Conservation (phyloP, 1,284 basidiomycete genomes). For the Wolfiporia cocos region DNA sequence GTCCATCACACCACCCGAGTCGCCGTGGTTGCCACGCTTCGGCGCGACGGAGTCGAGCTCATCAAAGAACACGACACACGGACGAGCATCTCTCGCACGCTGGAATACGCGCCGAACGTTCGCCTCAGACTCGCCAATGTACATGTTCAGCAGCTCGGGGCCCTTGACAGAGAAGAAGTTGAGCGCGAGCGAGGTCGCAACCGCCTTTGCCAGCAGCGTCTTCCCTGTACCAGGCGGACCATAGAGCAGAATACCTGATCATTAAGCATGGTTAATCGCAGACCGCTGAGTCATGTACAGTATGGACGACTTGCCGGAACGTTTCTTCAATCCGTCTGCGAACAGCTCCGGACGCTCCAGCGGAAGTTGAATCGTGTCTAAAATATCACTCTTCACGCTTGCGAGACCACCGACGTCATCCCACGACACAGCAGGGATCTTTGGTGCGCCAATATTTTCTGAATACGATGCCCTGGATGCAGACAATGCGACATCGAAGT, state of each 20-base stretch:
- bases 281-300: not conserved
- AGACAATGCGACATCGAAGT: conserved; percentile 74
- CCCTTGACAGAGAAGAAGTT: conserved; percentile 98
- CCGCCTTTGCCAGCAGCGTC: conserved; percentile 89
- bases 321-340: conserved; percentile 88
- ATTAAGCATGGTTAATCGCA: not conserved
- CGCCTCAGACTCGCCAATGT: conserved; percentile 97
- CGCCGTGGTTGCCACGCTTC: conserved; percentile 91
- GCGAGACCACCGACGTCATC: conserved; percentile 95
- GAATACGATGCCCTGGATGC: conserved; percentile 80
- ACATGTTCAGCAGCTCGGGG: conserved; percentile 95
- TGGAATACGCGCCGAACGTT: conserved; percentile 93
- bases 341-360: conserved; percentile 95
- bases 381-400: conserved; percentile 86
- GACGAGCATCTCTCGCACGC: conserved; percentile 83
- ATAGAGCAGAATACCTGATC: conserved; percentile 78
- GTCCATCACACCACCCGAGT: conserved; percentile 97
- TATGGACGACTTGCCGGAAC: conserved; percentile 62
- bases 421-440: conserved; percentile 96
- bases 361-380: conserved; percentile 96
- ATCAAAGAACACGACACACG: conserved; percentile 97
- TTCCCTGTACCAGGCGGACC: conserved; percentile 97
- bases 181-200: conserved; percentile 88
- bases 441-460: conserved; percentile 93
- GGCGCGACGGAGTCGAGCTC: conserved; percentile 97